These are phyloP conservation scores for Clitoria ternatea DNA, from an alignment of 306 rosid species.

Conservation along the genomic window DNA sequence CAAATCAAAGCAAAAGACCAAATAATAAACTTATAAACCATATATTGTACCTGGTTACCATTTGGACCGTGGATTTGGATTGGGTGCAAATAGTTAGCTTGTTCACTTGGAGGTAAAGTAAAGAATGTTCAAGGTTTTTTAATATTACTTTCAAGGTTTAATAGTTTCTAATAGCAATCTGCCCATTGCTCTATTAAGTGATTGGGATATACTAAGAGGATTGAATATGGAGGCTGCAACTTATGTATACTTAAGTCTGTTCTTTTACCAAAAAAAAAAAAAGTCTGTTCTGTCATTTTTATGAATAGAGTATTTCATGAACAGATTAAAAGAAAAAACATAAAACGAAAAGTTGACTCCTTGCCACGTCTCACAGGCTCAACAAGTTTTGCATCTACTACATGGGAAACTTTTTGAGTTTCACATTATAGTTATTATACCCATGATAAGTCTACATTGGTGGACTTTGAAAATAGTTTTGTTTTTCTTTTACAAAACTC, in stretches of 20 bases:
- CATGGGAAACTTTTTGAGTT: no score
- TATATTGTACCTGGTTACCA: slow-evolving; percentile 94
- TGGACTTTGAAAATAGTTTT: no score
- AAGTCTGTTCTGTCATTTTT: slow-evolving; percentile 4
- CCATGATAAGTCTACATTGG: no score
- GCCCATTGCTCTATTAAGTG: neutral
- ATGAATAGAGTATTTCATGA: slow-evolving; percentile 5
- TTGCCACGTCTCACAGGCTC: no score
- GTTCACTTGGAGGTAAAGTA: slow-evolving; percentile 83
- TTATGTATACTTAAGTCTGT: neutral
- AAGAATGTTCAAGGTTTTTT: slow-evolving; percentile 9
- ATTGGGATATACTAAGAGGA: neutral
- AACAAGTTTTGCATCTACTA: no score
- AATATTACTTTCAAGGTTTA: neutral
- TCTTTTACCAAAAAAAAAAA: no score
- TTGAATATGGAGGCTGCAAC: slow-evolving; percentile 12
- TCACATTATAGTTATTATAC: no score
- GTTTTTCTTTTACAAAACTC: no score
- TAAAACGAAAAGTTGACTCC: no score
- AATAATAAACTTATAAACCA: no score
- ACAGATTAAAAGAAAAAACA: no score
- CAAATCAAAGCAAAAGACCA: no score
- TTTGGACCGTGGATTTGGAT: slow-evolving; percentile 60
- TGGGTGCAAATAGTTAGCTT: slow-evolving; percentile 81
- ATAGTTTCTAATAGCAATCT: neutral